These are phyloP conservation scores for Pseudogymnoascus sp. DNA, from an alignment of 2,329 filamentous ascomycete genomes.

Conservation along the genomic window DNA sequence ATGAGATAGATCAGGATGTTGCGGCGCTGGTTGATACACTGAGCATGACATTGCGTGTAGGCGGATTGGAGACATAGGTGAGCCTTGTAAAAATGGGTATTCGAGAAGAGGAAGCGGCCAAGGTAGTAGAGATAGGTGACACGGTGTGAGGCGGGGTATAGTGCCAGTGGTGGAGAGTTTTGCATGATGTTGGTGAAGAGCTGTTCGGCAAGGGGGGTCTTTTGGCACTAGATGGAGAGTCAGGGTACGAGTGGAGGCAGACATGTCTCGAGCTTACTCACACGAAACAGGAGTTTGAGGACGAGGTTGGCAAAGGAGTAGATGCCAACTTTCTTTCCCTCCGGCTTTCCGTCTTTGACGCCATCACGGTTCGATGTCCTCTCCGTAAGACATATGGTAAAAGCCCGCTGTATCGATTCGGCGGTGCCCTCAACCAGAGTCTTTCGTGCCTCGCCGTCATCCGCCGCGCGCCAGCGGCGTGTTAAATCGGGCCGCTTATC, in stretches of 20 bases:
- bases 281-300: constrained; percentile 78
- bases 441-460: constrained; percentile 60
- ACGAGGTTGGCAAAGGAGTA: constrained; percentile 91
- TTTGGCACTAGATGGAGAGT: constrained; percentile 52
- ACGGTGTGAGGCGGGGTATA: constrained; percentile 78
- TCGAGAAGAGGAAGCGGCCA: constrained; percentile 80
- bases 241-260: background rate
- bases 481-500: constrained; percentile 75
- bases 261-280: constrained; percentile 32
- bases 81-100: constrained; percentile 73
- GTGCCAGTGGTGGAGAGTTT: constrained; percentile 69
- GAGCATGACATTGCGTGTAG: constrained; percentile 68
- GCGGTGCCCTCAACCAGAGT: constrained; percentile 80
- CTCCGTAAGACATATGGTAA: constrained; percentile 83
- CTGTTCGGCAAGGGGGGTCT: constrained; percentile 75
- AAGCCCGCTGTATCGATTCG: constrained; percentile 83
- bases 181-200: constrained; percentile 84
- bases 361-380: constrained; percentile 56
- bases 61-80: constrained; percentile 69
- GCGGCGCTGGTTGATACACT: constrained; percentile 68
- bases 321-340: constrained; percentile 80
- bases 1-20: constrained; percentile 80
- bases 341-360: constrained; percentile 54
- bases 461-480: constrained; percentile 46
- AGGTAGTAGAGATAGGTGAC: constrained; percentile 94